A percentile compares a stretch with the other conserved stretches of the same genome.
These are phyloP conservation scores for Boletellus deceptivus DNA, from an alignment of 1,284 basidiomycete genomes.

Conservation along the genomic window DNA sequence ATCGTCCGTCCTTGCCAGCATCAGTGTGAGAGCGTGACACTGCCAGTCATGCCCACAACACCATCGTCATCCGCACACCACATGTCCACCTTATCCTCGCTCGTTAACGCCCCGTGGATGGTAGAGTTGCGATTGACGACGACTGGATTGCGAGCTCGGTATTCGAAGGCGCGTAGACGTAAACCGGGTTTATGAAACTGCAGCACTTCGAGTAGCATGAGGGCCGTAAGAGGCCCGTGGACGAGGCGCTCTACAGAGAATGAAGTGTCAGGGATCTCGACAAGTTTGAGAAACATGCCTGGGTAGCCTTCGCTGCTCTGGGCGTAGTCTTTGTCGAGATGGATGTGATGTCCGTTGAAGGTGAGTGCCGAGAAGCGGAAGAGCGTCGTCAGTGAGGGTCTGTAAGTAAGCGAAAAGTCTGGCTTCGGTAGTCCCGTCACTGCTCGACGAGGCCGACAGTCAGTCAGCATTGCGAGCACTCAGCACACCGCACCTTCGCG, in stretches of 20 bases:
- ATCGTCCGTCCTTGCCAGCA: too few relatives aligned
- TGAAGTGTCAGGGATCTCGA: neutral
- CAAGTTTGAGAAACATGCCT: slow-evolving; percentile 41
- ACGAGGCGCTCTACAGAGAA: slow-evolving; percentile 63
- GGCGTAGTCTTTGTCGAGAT: slow-evolving; percentile 71
- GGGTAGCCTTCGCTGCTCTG: slow-evolving; percentile 69
- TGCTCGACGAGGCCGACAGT: slow-evolving; percentile 19
- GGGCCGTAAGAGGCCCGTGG: slow-evolving; percentile 78
- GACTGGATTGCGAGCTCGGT: slow-evolving; percentile 74
- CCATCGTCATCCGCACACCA: slow-evolving; percentile 60
- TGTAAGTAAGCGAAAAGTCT: slow-evolving; percentile 64
- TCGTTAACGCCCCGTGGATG: slow-evolving; percentile 50
- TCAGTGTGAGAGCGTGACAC: slow-evolving; percentile 29
- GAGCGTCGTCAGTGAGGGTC: slow-evolving; percentile 66
- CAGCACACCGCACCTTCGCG: slow-evolving; percentile 42
- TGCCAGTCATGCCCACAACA: slow-evolving; percentile 73
- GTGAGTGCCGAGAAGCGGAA: slow-evolving; percentile 85
- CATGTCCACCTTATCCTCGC: slow-evolving; percentile 40
- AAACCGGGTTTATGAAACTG: slow-evolving; percentile 45
- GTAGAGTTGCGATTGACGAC: slow-evolving; percentile 60
- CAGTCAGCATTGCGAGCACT: neutral
- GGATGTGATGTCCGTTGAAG: slow-evolving; percentile 75
- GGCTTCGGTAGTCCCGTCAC: slow-evolving; percentile 51
- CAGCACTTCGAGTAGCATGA: slow-evolving; percentile 70
- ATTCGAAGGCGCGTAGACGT: slow-evolving; percentile 57